Evolutionary conservation across 305 asterid species (phyloP).

Genomic region (Fraxinus velutina): DNA sequence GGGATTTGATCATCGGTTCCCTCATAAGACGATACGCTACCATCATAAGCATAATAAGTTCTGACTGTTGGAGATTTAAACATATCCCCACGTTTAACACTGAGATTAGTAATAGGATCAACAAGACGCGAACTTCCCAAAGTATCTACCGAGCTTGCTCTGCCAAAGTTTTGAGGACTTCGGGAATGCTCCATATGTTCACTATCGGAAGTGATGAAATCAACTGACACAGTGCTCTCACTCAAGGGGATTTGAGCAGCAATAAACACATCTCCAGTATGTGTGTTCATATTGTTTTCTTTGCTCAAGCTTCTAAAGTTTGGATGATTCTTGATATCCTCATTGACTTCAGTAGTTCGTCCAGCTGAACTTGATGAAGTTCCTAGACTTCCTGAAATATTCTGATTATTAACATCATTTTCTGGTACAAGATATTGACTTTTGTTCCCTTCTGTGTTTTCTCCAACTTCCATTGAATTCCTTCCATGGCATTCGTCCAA

Average conservation of each 20-base stretch:
- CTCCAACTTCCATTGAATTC: constrained; percentile 12
- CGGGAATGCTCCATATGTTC: constrained; percentile 34
- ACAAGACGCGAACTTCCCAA: constrained; percentile 35
- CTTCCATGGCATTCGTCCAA: constrained; percentile 6
- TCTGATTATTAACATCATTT: constrained; percentile 25
- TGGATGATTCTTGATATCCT: constrained; percentile 13
- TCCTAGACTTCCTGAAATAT: neutral
- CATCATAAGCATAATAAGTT: constrained; percentile 56
- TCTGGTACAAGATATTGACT: neutral
- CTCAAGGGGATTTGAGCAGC: constrained; percentile 33
- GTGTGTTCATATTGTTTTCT: constrained; percentile 18
- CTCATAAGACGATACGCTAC: constrained; percentile 74
- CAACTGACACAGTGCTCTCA: constrained; percentile 36
- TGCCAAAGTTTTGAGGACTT: constrained; percentile 29
- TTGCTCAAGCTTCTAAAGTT: constrained; percentile 8
- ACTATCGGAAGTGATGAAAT: constrained; percentile 38
- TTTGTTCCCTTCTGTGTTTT: neutral
- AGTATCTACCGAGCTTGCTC: constrained; percentile 39
- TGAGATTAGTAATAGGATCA: constrained; percentile 31
- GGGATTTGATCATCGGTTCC: constrained; percentile 43
- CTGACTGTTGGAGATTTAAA: constrained; percentile 39
- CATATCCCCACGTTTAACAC: constrained; percentile 20
- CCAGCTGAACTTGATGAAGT: constrained; percentile 21
- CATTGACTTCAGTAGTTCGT: constrained; percentile 20
- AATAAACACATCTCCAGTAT: constrained; percentile 17